phyloP scores from a whole-genome alignment of 129 eudicot genomes.

The Artemisia annua region DNA sequence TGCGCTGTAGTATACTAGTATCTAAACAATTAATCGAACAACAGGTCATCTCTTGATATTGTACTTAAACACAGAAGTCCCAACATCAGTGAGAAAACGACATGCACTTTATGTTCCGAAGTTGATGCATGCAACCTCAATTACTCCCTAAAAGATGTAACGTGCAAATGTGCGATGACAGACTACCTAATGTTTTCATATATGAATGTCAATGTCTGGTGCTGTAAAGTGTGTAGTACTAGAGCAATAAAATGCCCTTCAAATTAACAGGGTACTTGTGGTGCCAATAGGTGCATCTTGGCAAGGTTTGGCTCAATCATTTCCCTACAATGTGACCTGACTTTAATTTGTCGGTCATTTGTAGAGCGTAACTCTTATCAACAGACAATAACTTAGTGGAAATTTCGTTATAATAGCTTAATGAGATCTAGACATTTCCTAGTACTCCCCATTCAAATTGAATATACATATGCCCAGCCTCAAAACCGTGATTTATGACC shows the following conservation, averaged over 20 bases:
- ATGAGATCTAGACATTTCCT: slow-evolving; percentile 17
- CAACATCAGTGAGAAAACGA: slow-evolving; percentile 11
- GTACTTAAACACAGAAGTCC: slow-evolving; percentile 1
- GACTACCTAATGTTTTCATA: not conserved
- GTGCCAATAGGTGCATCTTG: slow-evolving; percentile 11
- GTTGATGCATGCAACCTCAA: slow-evolving; percentile 4
- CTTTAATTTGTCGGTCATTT: slow-evolving; percentile 5
- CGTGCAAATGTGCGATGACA: not conserved
- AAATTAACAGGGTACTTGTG: slow-evolving; percentile 11
- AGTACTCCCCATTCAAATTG: not conserved
- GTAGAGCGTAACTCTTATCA: slow-evolving; percentile 1
- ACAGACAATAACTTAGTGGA: not conserved
- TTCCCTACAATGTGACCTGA: not conserved
- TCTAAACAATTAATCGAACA: not conserved
- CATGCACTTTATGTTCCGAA: slow-evolving; percentile 2
- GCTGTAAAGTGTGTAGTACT: not conserved
- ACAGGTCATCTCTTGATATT: slow-evolving; percentile 1
- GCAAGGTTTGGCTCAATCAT: slow-evolving; percentile 27
- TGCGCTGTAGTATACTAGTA: not conserved
- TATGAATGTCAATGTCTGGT: not conserved
- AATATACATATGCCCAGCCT: not conserved
- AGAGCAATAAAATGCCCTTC: slow-evolving; percentile 14
- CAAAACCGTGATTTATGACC: not conserved
- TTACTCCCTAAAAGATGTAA: not conserved
- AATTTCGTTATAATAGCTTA: not conserved